Base-by-base conservation (phyloP, 768 basidiomycete genomes). In the Trametes punicea region DNA sequence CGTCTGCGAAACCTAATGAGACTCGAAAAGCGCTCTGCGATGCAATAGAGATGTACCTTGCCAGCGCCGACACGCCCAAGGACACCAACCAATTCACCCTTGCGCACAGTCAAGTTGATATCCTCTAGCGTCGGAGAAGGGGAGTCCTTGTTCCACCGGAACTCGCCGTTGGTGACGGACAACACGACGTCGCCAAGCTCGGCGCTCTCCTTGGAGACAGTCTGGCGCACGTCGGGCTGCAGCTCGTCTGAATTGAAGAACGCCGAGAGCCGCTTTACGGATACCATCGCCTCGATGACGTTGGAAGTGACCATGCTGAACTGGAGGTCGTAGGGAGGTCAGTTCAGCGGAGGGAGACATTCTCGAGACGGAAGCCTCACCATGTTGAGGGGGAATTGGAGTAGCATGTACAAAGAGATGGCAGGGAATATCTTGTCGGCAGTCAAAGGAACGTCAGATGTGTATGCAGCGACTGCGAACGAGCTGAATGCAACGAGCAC, bases 391-490 rank as follows among this genome's bases (percentile, higher is more conserved):
- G 93, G 93, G 72, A 94, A 94, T 55, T 87, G 84, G 27, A 96
- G 74, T 0, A 96, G 75, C 83, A 90, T 86, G 74, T 93, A 95
- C 27, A 95, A 73, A 0, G 91, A 87, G 59, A 98, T 93, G 0
- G 91, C 85, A n/a, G 96, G 96, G 79, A 98, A 98, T 60, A 98
- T 95, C 47, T 93, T 74, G 59, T 97, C 94, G 0, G 88, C 82
- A 0, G 96, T 98, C 1, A 98, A 71, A 3, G 93, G 90, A 26
- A 68, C 77, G 0, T 78, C 69, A 4, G 84, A 83, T 1, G 79
- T 78, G 16, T 76, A 64, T 0, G 90, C 84, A 6, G 89, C 89
- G 0, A 80, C 79, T 6, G 89, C 84, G 62, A 95, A 88, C 0
- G 90, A 92, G 64, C 87, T 85, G 69, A 93, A 88, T 11, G 88